Evolutionary conservation across 2,329 filamentous ascomycete genomes (phyloP), one percentile per base, ranked within the genome.

Genomic region (Diaporthe caulivora): DNA sequence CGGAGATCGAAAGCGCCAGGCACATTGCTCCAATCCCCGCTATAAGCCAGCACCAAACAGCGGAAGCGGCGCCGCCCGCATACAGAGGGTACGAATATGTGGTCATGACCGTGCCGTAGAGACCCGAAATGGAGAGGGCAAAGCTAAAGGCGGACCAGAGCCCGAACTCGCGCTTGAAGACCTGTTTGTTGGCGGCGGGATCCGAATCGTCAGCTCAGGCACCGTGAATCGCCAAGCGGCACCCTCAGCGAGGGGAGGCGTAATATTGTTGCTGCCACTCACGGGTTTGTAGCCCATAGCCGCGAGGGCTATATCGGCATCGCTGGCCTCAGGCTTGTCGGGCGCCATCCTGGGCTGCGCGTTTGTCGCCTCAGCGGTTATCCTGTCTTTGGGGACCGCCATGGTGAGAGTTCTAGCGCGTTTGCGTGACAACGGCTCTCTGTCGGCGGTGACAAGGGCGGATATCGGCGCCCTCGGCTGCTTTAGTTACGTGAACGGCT

Each of bases 161-260:
- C 71, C 88, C 89, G 72, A 91, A 91, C 77, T 91, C 88, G 76
- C 89, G 86, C 80, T 89, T 88, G 82, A 90, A 89, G 70, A 90
- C 88, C 80, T 87, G 77, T 37, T 37, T 42, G 54, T 2, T 24
- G 49, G 3, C 18, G n/a, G 21, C 31, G 44, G 17, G 24, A 34
- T 34, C 24, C 11, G 9, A 42, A 5, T 42, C 26, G 44, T 67
- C 37, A 68, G 57, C 49, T 53, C 21, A 3, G 51, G 9, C n/a
- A n/a, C n/a, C n/a, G n/a, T 37, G 57, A 8, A 47, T 44, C 57
- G 31, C 8, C n/a, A 1, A 29, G 2, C 15, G 15, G 10, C n/a
- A 15, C 2, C 21, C 53, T 1, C 15, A 40, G 40, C 2, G 21
- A 15, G 17, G 21, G 21, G 17, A n/a, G 21, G 13, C 44, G 18